phyloP scores from a whole-genome alignment of 768 basidiomycete species.

The Leccinum boreale region DNA sequence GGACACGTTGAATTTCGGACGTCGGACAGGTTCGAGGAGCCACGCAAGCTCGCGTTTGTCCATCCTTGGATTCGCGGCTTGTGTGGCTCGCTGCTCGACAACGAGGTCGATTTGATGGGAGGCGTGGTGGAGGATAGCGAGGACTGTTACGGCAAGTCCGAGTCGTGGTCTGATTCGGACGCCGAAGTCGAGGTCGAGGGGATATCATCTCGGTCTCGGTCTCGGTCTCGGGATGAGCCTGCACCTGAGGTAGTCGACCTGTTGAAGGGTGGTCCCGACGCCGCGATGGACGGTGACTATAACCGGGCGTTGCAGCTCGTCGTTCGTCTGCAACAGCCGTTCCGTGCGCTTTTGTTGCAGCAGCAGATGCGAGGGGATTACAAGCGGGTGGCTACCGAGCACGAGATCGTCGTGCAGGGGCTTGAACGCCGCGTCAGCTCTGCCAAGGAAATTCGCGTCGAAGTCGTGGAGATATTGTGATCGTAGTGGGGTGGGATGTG shows the following conservation, averaged over 20 bases:
- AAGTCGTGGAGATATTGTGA: background rate
- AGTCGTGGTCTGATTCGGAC: background rate
- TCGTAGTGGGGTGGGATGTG: background rate
- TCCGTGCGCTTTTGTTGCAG: conserved; percentile 4
- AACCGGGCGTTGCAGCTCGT: conserved; percentile 4
- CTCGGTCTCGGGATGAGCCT: background rate
- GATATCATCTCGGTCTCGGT: background rate
- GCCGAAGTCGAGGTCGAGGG: background rate
- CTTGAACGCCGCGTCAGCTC: background rate
- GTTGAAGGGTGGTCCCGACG: too few relatives aligned
- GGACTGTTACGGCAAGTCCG: background rate
- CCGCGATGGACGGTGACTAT: background rate
- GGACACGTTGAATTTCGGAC: conserved; percentile 6
- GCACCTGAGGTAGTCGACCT: background rate
- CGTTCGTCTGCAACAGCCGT: conserved; percentile 7
- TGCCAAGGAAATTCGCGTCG: background rate
- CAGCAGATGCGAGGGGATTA: background rate
- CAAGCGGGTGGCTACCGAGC: background rate
- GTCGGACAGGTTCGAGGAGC: background rate
- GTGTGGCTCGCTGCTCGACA: background rate
- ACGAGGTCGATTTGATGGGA: background rate
- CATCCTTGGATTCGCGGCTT: conserved; percentile 15
- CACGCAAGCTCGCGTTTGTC: conserved; percentile 3
- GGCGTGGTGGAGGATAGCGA: background rate
- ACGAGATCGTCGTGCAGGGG: background rate